These are phyloP conservation scores for Tetradesmus lagerheimii DNA, from an alignment of 139 green algal genomes.

Conservation along the genomic window DNA sequence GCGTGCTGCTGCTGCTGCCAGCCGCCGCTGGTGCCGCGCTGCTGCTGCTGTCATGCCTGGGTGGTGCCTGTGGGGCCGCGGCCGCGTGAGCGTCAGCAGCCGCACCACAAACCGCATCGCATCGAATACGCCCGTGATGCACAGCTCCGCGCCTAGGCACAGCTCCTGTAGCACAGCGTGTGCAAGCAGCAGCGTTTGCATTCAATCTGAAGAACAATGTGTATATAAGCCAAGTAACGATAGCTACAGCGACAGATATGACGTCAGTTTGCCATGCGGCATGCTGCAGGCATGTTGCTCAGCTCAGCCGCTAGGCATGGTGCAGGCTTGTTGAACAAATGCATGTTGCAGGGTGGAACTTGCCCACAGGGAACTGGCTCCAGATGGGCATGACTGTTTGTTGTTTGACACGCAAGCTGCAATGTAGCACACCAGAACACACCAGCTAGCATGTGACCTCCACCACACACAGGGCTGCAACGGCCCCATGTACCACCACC, in stretches of 20 bases:
- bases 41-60: background rate
- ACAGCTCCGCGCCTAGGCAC: constrained; percentile 68
- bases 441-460: too few species aligned
- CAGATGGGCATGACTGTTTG: too few species aligned
- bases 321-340: too few species aligned
- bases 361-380: too few species aligned
- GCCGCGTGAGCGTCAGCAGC: background rate
- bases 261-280: too few species aligned
- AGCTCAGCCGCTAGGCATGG: too few species aligned
- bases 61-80: background rate
- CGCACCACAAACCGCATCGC: constrained; percentile 53
- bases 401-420: too few species aligned
- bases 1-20: background rate
- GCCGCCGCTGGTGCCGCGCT: constrained; percentile 9
- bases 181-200: background rate
- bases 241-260: background rate
- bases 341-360: too few species aligned
- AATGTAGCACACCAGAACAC: too few species aligned
- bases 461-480: too few species aligned
- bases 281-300: too few species aligned
- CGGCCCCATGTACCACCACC: too few species aligned
- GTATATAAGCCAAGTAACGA: background rate
- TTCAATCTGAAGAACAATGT: background rate
- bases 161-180: constrained; percentile 71
- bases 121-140: constrained; percentile 65